phyloP scores from a whole-genome alignment of 1,284 basidiomycete genomes.

The Anthracocystis setariae region DNA sequence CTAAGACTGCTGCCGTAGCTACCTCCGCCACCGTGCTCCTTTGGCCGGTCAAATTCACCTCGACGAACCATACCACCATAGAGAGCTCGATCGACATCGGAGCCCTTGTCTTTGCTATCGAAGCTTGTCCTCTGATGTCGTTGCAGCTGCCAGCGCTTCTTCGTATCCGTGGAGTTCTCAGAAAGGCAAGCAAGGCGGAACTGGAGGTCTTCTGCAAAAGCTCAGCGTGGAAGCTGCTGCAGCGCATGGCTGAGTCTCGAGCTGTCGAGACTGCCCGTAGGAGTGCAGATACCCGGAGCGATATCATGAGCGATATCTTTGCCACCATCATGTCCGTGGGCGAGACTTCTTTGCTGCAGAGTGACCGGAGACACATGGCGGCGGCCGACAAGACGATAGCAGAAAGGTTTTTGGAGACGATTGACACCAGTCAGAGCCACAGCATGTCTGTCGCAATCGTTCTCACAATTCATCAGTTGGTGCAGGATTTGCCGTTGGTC shows the following conservation, averaged over 20 bases:
- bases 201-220: conserved; percentile 16
- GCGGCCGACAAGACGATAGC: not conserved
- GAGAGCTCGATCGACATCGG: conserved; percentile 25
- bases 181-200: conserved; percentile 1
- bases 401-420: conserved; percentile 4
- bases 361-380: not conserved
- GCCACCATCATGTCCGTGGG: conserved; percentile 10
- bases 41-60: conserved; percentile 24
- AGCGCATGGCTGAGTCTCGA: conserved; percentile 11
- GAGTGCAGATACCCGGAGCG: conserved; percentile 12
- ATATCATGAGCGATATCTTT: conserved; percentile 38
- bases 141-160: conserved; percentile 23
- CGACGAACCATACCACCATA: conserved; percentile 13
- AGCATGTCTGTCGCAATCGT: conserved; percentile 14
- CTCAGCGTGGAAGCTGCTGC: conserved; percentile 23
- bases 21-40: conserved; percentile 24
- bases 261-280: not conserved
- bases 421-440: conserved; percentile 13
- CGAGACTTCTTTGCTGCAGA: conserved; percentile 11
- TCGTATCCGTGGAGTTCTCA: conserved; percentile 23
- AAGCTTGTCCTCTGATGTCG: conserved; percentile 70
- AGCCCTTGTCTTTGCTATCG: conserved; percentile 72
- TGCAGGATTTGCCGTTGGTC: conserved; percentile 17
- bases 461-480: conserved; percentile 15
- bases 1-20: conserved; percentile 18